These are phyloP conservation scores for Suillus variegatus DNA, from an alignment of 768 basidiomycete genomes.

Conservation along the genomic window DNA sequence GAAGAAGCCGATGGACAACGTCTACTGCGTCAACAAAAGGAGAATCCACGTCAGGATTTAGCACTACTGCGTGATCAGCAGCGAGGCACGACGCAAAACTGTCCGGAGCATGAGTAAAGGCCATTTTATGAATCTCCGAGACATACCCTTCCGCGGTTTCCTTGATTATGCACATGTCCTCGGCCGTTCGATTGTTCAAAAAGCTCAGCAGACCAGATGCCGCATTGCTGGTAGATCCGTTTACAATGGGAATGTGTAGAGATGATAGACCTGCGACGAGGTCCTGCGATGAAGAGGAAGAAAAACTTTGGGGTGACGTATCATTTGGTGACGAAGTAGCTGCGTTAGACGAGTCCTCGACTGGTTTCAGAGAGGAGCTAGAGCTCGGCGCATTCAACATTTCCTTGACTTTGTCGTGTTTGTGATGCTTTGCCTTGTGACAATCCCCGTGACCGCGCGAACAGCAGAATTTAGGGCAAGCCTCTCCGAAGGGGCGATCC, in stretches of 20 bases:
- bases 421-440: conserved; percentile 39
- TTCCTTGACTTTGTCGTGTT: conserved; percentile 37
- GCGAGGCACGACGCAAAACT: conserved; percentile 60
- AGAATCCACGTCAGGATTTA: conserved; percentile 68
- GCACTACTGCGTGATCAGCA: conserved; percentile 59
- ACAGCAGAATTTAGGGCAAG: conserved; percentile 36
- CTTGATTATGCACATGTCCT: conserved; percentile 51
- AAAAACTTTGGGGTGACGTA: conserved; percentile 10
- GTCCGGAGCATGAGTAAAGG: conserved; percentile 20
- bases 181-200: conserved; percentile 43
- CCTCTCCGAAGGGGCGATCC: not conserved
- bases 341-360: conserved; percentile 11
- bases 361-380: conserved; percentile 24
- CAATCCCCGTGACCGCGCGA: conserved; percentile 40
- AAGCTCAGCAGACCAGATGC: conserved; percentile 17
- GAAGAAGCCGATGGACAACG: conserved; percentile 69
- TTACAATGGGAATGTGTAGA: conserved; percentile 6
- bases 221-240: conserved; percentile 26
- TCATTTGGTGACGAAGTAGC: conserved; percentile 7
- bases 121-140: not conserved
- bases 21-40: conserved; percentile 67
- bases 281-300: conserved; percentile 11
- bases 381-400: conserved; percentile 32
- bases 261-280: conserved; percentile 29
- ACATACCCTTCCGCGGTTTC: conserved; percentile 54